phyloP scores from a whole-genome alignment of 176 grass and related monocot species.

The Aegilops umbellulata region DNA sequence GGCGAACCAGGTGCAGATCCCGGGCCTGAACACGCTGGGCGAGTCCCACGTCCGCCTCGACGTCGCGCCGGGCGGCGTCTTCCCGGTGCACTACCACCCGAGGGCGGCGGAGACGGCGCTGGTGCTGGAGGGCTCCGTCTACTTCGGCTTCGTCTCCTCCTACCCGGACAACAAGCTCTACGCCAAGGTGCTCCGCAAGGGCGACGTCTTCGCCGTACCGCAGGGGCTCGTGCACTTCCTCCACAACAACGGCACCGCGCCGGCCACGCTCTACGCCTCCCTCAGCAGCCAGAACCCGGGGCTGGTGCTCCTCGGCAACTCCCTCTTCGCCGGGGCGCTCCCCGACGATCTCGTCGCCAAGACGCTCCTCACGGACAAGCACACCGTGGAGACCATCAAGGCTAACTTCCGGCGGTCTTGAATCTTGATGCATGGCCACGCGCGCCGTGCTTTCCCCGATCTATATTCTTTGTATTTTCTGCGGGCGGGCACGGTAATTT shows the following conservation, averaged over 20 bases:
- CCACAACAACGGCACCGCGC: constrained; percentile 40
- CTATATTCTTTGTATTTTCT: neutral
- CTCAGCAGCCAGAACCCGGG: constrained; percentile 65
- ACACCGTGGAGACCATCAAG: constrained; percentile 18
- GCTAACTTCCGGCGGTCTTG: constrained; percentile 25
- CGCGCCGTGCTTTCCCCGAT: too few species aligned
- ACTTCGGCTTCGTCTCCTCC: constrained; percentile 60
- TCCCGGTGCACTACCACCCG: constrained; percentile 57
- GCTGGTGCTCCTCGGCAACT: constrained; percentile 36
- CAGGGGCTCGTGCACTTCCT: constrained; percentile 63
- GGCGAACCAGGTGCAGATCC: constrained; percentile 24
- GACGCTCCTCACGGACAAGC: constrained; percentile 31
- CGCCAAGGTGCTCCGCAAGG: constrained; percentile 48
- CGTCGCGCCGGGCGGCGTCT: constrained; percentile 15
- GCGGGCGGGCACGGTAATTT: neutral
- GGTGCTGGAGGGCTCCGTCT: constrained; percentile 49
- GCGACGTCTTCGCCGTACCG: constrained; percentile 61
- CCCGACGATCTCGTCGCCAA: constrained; percentile 54
- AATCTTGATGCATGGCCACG: neutral
- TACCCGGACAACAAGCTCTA: constrained; percentile 46
- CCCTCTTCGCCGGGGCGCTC: constrained; percentile 30
- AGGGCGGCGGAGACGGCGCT: constrained; percentile 51
- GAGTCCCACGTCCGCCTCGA: constrained; percentile 35
- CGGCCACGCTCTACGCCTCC: constrained; percentile 41
- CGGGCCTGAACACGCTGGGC: constrained; percentile 43